A percentile compares a stretch with the other conserved stretches of the same genome.
phyloP scores from a whole-genome alignment of 169 alveolate genomes.

The Plasmodium blacklocki region DNA sequence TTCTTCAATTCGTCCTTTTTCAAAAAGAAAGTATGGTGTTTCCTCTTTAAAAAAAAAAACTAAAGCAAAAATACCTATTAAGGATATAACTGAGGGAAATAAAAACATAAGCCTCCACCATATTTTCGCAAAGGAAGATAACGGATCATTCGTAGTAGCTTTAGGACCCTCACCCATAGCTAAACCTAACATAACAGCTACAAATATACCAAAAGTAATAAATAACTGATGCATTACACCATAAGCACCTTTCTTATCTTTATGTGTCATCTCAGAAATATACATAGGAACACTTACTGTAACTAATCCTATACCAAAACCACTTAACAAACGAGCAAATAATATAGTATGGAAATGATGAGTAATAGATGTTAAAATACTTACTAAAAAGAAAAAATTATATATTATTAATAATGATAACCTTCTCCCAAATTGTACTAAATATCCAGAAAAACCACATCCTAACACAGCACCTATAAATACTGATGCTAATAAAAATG shows the following conservation, averaged over 20 bases:
- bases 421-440: constrained; percentile 81
- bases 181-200: constrained; percentile 85
- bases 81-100: constrained; percentile 78
- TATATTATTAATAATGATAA: constrained; percentile 76
- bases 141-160: not conserved
- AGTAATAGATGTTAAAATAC: constrained; percentile 78
- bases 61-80: constrained; percentile 74
- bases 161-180: constrained; percentile 77
- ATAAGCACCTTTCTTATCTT: constrained; percentile 84
- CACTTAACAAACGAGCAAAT: constrained; percentile 85
- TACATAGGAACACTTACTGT: constrained; percentile 89
- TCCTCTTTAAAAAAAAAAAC: constrained; percentile 76
- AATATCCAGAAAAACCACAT: constrained; percentile 75
- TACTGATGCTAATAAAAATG: constrained; percentile 76
- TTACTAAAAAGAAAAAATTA: constrained; percentile 76
- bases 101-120: constrained; percentile 83
- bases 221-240: constrained; percentile 87
- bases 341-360: constrained; percentile 81
- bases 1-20: constrained; percentile 79
- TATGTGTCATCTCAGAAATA: constrained; percentile 87
- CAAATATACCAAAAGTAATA: constrained; percentile 87
- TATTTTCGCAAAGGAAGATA: constrained; percentile 53
- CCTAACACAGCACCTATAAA: constrained; percentile 86
- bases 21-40: constrained; percentile 81
- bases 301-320: constrained; percentile 87